phyloP scores from a whole-genome alignment of 2,329 filamentous ascomycete genomes.

The Canariomyces notabilis region DNA sequence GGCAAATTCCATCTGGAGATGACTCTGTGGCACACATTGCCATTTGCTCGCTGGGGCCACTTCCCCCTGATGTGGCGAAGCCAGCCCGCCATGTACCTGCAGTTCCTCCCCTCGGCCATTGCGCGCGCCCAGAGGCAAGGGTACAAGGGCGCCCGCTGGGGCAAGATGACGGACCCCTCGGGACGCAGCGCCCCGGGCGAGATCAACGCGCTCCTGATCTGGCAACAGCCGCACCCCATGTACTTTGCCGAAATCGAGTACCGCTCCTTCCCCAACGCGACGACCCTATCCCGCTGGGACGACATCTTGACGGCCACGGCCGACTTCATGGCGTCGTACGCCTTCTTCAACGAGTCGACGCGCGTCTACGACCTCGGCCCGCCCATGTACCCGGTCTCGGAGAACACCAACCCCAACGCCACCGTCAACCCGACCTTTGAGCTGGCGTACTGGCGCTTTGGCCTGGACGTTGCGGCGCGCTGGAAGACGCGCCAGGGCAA shows the following conservation, averaged over 20 bases:
- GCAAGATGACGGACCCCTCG: conserved; percentile 53
- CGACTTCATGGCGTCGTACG: conserved; percentile 56
- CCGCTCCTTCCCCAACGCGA: conserved; percentile 37
- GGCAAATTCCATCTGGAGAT: conserved; percentile 54
- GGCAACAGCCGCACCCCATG: conserved; percentile 59
- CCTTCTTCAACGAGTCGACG: conserved; percentile 49
- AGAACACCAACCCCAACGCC: conserved; percentile 53
- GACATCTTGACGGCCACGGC: conserved; percentile 45
- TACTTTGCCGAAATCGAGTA: conserved; percentile 56
- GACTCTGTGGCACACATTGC: conserved; percentile 48
- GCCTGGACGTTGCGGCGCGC: conserved; percentile 46
- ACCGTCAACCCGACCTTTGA: conserved; percentile 58
- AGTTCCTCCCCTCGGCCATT: conserved; percentile 38
- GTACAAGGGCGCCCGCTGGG: conserved; percentile 42
- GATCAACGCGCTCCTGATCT: conserved; percentile 57
- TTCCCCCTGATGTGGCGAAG: conserved; percentile 41
- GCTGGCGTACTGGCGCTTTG: conserved; percentile 57
- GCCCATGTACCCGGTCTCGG: conserved; percentile 43
- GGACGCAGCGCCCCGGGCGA: conserved; percentile 53
- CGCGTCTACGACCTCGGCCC: conserved; percentile 46
- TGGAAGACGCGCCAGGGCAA: conserved; percentile 48
- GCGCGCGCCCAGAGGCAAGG: conserved; percentile 36
- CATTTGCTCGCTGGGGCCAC: conserved; percentile 47
- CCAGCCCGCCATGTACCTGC: conserved; percentile 41
- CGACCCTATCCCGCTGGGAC: conserved; percentile 50